Evolutionary conservation across 192 early-diverging fungal species (phyloP).

Genomic region (Podila epicladia): DNA sequence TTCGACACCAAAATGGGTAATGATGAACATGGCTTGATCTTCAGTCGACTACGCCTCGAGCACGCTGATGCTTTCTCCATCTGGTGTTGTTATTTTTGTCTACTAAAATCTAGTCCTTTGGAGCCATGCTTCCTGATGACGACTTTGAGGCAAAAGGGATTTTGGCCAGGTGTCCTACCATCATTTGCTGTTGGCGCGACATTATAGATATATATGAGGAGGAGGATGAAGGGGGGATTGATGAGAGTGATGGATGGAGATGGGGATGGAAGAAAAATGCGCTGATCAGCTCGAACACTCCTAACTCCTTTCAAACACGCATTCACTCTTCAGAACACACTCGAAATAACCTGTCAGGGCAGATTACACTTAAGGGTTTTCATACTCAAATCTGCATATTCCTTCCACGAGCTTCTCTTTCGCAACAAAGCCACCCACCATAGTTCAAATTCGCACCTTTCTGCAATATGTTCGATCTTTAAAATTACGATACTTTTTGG

Average conservation of each 20-base stretch:
- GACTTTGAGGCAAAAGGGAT: no score
- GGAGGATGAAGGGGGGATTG: background rate
- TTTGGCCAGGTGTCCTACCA: conserved; percentile 21
- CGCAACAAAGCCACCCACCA: background rate
- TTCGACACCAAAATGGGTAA: no score
- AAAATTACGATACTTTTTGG: background rate
- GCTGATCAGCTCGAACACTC: background rate
- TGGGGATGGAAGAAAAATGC: conserved; percentile 1
- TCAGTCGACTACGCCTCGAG: no score
- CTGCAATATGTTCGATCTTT: background rate
- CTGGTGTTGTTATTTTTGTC: no score
- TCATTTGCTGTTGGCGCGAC: conserved; percentile 53
- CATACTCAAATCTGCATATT: background rate
- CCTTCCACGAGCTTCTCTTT: conserved; percentile 5
- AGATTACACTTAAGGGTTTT: background rate
- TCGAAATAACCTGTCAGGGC: background rate
- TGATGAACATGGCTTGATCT: no score
- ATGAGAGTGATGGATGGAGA: conserved; percentile 2
- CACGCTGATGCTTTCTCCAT: no score
- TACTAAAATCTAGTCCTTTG: no score
- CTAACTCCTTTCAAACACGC: background rate
- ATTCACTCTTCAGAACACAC: background rate
- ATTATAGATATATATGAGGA: conserved; percentile 14
- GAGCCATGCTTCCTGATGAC: no score
- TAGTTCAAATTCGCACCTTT: background rate